Percentiles rank a stretch among this genome's conserved stretches.
These are phyloP conservation scores for Sporothrix dimorphospora DNA, from an alignment of 2,329 filamentous ascomycete species.

Conservation along the genomic window DNA sequence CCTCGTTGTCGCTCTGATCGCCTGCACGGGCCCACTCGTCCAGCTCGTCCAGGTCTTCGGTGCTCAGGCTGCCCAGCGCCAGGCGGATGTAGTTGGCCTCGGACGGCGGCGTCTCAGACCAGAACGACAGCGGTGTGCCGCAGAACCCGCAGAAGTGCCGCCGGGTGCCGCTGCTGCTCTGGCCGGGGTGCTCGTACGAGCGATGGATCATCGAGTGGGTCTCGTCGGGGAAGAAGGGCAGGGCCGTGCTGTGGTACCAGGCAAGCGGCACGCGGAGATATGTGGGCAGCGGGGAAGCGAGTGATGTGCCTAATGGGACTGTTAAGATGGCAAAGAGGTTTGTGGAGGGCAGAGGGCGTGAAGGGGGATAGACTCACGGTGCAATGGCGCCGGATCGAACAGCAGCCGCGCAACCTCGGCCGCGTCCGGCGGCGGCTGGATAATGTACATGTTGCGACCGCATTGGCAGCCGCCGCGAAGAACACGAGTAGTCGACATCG, in stretches of 20 bases:
- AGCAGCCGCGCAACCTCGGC: constrained; percentile 66
- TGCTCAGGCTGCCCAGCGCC: constrained; percentile 75
- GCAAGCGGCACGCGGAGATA: constrained; percentile 81
- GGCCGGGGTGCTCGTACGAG: constrained; percentile 58
- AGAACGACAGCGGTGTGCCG: constrained; percentile 81
- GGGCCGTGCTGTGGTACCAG: constrained; percentile 78
- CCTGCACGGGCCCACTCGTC: constrained; percentile 65
- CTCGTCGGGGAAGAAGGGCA: constrained; percentile 79
- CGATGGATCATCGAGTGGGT: constrained; percentile 67
- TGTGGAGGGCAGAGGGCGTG: neutral
- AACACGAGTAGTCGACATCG: constrained; percentile 45
- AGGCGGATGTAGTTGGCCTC: constrained; percentile 81
- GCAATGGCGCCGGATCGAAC: constrained; percentile 70
- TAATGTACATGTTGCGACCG: constrained; percentile 80
- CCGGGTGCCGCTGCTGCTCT: constrained; percentile 51
- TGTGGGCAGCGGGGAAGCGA: constrained; percentile 73
- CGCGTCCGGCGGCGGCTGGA: constrained; percentile 66
- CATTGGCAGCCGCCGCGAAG: constrained; percentile 82
- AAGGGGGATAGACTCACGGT: constrained; percentile 62
- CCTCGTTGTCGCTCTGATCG: constrained; percentile 37
- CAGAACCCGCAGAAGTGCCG: constrained; percentile 91
- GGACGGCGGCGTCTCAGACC: constrained; percentile 71
- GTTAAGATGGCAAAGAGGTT: neutral
- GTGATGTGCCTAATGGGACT: constrained; percentile 57
- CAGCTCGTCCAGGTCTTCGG: constrained; percentile 70